A percentile compares a stretch with the other conserved stretches of the same genome.
These are phyloP conservation scores for Pichia occidentalis DNA, from an alignment of 805 yeast species.

Conservation along the genomic window DNA sequence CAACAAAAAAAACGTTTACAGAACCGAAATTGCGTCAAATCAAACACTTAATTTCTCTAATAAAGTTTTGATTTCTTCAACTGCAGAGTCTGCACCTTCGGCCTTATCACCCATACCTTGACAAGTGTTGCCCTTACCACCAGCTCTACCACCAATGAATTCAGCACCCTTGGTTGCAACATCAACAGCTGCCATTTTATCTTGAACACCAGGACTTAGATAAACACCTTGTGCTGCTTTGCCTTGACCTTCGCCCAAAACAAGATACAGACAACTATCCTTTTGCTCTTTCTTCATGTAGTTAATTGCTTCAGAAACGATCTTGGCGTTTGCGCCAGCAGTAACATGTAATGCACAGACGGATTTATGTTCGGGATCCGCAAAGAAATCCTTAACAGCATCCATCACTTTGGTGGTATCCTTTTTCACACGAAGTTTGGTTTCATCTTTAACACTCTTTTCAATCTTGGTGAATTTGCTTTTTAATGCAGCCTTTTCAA, in stretches of 20 bases:
- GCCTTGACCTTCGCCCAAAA: slow-evolving; percentile 51
- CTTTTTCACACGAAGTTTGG: slow-evolving; percentile 80
- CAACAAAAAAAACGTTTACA: no score
- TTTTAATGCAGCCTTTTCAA: slow-evolving; percentile 70
- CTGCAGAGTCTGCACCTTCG: slow-evolving; percentile 62
- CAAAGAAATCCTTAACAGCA: slow-evolving; percentile 64
- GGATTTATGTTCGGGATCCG: slow-evolving; percentile 42
- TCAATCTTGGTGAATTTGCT: slow-evolving; percentile 72
- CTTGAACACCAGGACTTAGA: slow-evolving; percentile 63
- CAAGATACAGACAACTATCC: slow-evolving; percentile 69
- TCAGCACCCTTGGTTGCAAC: slow-evolving; percentile 66
- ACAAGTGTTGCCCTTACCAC: slow-evolving; percentile 94
- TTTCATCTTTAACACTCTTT: slow-evolving; percentile 80
- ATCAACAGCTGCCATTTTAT: slow-evolving; percentile 63
- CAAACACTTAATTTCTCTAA: slow-evolving; percentile 48
- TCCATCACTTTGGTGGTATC: slow-evolving; percentile 80
- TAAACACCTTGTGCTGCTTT: slow-evolving; percentile 96
- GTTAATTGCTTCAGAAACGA: slow-evolving; percentile 87
- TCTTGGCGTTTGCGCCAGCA: slow-evolving; percentile 82
- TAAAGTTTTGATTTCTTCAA: slow-evolving; percentile 57
- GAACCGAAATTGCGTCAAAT: no score
- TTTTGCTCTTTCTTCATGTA: slow-evolving; percentile 70
- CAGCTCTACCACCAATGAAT: slow-evolving; percentile 92
- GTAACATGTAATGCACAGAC: slow-evolving; percentile 62
- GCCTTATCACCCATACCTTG: slow-evolving; percentile 95